phyloP scores from a whole-genome alignment of 176 grass and related monocot species.

The Echinochloa phyllopogon region DNA sequence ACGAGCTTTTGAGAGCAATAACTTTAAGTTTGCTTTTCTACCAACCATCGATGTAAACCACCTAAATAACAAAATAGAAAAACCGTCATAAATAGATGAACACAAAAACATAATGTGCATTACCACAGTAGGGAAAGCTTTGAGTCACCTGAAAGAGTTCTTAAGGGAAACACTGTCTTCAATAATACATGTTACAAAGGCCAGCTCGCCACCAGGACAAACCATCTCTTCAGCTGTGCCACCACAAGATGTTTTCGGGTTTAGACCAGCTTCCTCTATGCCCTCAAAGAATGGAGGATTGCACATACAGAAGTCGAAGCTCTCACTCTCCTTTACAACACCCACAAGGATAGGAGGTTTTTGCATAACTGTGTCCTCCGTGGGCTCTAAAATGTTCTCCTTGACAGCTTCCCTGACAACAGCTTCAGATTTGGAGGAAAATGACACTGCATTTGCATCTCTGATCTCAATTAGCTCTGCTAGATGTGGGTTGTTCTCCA shows the following conservation, averaged over 20 bases:
- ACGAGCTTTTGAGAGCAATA: conserved; percentile 66
- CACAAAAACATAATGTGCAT: not conserved
- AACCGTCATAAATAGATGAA: not conserved
- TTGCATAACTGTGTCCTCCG: not conserved
- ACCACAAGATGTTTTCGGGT: conserved; percentile 83
- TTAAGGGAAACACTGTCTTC: conserved; percentile 82
- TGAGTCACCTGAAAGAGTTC: conserved; percentile 73
- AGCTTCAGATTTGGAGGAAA: conserved; percentile 28
- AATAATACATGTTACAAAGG: conserved; percentile 72
- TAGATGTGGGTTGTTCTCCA: conserved; percentile 78
- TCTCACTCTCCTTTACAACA: conserved; percentile 81
- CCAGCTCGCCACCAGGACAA: conserved; percentile 76
- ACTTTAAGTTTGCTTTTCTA: conserved; percentile 82
- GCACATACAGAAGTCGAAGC: conserved; percentile 96
- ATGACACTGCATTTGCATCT: conserved; percentile 49
- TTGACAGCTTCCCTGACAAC: conserved; percentile 14
- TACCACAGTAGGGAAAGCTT: not conserved
- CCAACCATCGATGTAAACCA: conserved; percentile 99
- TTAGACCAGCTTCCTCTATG: conserved; percentile 81
- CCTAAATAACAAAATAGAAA: conserved; percentile 47
- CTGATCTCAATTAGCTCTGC: conserved; percentile 79
- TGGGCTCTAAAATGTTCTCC: conserved; percentile 43
- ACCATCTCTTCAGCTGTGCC: conserved; percentile 80
- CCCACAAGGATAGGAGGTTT: conserved; percentile 60
- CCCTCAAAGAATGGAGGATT: conserved; percentile 97